Evolutionary conservation across 192 early-diverging fungal species (phyloP).

Genomic region (Coemansia sp.): DNA sequence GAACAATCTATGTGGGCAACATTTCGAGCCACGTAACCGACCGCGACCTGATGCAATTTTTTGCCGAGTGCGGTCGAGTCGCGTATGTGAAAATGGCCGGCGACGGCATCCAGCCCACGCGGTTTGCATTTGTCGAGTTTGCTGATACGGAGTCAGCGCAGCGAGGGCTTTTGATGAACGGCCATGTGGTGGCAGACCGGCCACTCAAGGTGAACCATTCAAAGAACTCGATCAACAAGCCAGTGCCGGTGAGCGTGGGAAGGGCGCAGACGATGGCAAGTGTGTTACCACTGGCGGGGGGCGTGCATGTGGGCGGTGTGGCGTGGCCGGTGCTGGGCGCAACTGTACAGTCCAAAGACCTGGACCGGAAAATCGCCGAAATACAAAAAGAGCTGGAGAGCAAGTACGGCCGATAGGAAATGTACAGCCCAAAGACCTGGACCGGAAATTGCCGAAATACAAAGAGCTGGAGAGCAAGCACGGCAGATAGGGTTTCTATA

Average conservation of each 20-base stretch:
- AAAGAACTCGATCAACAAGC: constrained; percentile 77
- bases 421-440: no score
- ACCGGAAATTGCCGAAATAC: no score
- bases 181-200: constrained; percentile 62
- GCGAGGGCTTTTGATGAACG: constrained; percentile 65
- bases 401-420: not conserved
- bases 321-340: constrained; percentile 46
- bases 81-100: constrained; percentile 77
- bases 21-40: constrained; percentile 58
- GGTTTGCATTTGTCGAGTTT: constrained; percentile 84
- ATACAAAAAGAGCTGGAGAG: not conserved
- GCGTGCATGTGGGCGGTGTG: constrained; percentile 10
- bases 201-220: constrained; percentile 73
- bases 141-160: constrained; percentile 58
- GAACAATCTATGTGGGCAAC: constrained; percentile 78
- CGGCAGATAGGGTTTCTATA: no score
- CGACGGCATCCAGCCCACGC: constrained; percentile 61
- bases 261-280: not conserved
- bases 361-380: not conserved
- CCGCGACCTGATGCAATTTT: constrained; percentile 63
- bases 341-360: not conserved
- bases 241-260: not conserved
- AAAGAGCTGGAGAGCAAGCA: no score
- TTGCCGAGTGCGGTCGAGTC: constrained; percentile 64
- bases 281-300: not conserved